phyloP scores from a whole-genome alignment of 371 early-diverging fungal genomes.

The Circinella minor region DNA sequence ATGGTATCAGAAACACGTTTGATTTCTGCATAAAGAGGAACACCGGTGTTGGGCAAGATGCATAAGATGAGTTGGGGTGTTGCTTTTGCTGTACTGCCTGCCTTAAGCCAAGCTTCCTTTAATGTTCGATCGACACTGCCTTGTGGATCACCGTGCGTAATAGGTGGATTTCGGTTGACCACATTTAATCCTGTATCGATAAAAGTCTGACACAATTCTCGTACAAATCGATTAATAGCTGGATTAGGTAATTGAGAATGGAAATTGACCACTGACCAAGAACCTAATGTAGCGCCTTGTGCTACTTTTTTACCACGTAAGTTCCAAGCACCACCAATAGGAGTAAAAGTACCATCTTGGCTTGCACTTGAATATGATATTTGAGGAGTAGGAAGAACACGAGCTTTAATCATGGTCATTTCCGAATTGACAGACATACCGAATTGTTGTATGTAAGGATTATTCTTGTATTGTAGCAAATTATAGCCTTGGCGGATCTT shows the following conservation, averaged over 20 bases:
- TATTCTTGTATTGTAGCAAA: constrained; percentile 57
- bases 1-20: constrained; percentile 94
- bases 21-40: constrained; percentile 90
- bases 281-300: constrained; percentile 74
- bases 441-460: constrained; percentile 69
- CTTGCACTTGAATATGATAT: constrained; percentile 68
- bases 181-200: constrained; percentile 70
- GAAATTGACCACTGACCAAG: constrained; percentile 86
- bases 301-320: constrained; percentile 84
- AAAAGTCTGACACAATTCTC: constrained; percentile 61
- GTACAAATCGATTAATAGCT: constrained; percentile 60
- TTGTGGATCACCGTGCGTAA: constrained; percentile 71
- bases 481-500: constrained; percentile 61
- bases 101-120: constrained; percentile 71
- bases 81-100: constrained; percentile 71
- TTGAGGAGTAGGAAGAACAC: constrained; percentile 80
- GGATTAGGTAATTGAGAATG: constrained; percentile 32
- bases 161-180: constrained; percentile 69
- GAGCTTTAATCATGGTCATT: constrained; percentile 63
- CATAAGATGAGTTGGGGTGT: constrained; percentile 82
- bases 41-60: constrained; percentile 86
- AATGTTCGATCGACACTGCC: constrained; percentile 71
- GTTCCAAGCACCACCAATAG: constrained; percentile 91
- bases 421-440: constrained; percentile 73
- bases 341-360: constrained; percentile 69